phyloP scores from a whole-genome alignment of 257 asterid species.

The Solanum corneliomulleri region DNA sequence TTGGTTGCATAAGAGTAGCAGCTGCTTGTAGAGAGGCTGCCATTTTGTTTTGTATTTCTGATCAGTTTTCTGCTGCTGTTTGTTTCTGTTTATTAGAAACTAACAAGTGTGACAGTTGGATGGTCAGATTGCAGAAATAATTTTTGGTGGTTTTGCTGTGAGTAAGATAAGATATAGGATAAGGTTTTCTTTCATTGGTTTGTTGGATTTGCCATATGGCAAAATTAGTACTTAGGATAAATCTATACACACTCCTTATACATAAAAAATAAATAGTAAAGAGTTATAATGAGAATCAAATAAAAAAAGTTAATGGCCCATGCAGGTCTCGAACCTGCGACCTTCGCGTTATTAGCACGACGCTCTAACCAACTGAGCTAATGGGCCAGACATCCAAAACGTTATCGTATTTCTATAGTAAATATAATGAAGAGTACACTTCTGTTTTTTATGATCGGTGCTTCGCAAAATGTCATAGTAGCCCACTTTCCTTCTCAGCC shows the following conservation, averaged over 20 bases:
- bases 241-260: conserved; percentile 3
- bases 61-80: not conserved
- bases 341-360: conserved; percentile 16
- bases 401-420: rapidly evolving
- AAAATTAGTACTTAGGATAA: conserved; percentile 14
- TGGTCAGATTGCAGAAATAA: conserved; percentile 1
- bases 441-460: not conserved
- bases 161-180: conserved; percentile 68
- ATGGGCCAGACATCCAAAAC: rapidly evolving
- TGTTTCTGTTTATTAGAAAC: conserved; percentile 6
- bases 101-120: not conserved
- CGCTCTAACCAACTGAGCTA: conserved; percentile 18
- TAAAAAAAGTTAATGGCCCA: not conserved
- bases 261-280: no score
- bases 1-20: conserved; percentile 82
- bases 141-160: conserved; percentile 34
- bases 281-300: no score
- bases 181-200: conserved; percentile 43
- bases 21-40: conserved; percentile 87
- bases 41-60: conserved; percentile 26
- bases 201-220: conserved; percentile 35
- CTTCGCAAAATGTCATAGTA: not conserved
- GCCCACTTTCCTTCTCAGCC: no score
- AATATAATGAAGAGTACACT: rapidly evolving
- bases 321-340: not conserved